Percentiles rank a stretch among this genome's conserved stretches.
Evolutionary conservation across 139 green algal species (phyloP).

Genomic region (Edaphochlamys debaryana): DNA sequence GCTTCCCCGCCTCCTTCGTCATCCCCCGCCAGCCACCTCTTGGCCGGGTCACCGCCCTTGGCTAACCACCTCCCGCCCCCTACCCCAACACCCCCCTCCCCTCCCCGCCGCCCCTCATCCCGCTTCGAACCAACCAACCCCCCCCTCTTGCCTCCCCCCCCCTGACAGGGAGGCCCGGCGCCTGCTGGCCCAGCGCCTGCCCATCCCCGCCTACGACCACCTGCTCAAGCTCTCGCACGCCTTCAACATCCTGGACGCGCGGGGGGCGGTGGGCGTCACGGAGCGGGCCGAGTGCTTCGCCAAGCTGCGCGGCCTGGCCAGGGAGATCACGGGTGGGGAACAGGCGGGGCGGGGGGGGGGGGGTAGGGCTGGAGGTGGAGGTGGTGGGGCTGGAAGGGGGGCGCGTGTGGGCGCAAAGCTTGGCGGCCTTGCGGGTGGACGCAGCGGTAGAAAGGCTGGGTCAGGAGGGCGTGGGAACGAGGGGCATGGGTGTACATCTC

Average conservation of each 20-base stretch:
- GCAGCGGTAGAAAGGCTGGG: too few relatives aligned
- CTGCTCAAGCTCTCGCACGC: constrained; percentile 97
- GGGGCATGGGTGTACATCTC: too few relatives aligned
- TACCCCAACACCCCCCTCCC: background rate
- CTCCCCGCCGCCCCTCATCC: too few relatives aligned
- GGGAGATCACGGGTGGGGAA: constrained; percentile 66
- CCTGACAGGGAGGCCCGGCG: constrained; percentile 75
- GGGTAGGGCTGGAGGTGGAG: background rate
- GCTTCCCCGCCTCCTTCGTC: too few relatives aligned
- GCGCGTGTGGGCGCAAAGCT: too few relatives aligned
- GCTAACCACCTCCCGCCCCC: too few relatives aligned
- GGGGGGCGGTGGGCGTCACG: constrained; percentile 94
- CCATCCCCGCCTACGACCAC: constrained; percentile 96
- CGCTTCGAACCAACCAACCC: too few relatives aligned
- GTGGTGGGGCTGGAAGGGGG: background rate
- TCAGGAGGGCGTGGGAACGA: too few relatives aligned
- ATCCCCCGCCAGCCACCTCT: too few relatives aligned
- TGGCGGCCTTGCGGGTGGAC: too few relatives aligned
- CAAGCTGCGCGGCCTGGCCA: constrained; percentile 84
- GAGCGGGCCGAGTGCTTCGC: constrained; percentile 95
- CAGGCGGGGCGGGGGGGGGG: too few relatives aligned
- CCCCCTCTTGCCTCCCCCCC: background rate
- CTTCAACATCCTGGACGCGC: constrained; percentile 98
- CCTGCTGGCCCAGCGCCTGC: constrained; percentile 90
- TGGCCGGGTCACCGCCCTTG: too few relatives aligned